Base-by-base conservation (phyloP, 257 asterid genomes). In the Misopates orontium region DNA sequence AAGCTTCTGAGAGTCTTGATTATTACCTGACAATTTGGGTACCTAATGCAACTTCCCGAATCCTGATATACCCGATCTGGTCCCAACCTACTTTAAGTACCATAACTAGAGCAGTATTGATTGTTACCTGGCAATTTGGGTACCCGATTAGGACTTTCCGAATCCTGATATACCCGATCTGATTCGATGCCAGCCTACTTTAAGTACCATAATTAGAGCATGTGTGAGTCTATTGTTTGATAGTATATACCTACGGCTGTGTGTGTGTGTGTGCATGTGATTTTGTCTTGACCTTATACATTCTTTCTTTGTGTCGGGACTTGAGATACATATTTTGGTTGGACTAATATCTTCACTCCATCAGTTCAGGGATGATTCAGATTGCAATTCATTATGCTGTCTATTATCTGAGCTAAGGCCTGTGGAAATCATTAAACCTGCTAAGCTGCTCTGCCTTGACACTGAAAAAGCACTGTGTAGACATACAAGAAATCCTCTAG, bases 321-420 rank as follows among this genome's bases (percentile, higher is more conserved):
- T 13, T 63, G 31, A 41, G 64, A 53, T 54, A 16, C 11, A 55
- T 41, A 6, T 56, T 12, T 66, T 24, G 16, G 60, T 68, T 52
- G 45, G 65, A 58, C 74, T 75, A 73, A 17, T 66, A 51, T 56
- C 68, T 52, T 76, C 60, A 70, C 51, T 66, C 75, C 66, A 74
- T 42, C 95, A 93, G 99, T 90, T 93, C 79, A 80, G 74, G 76
- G 99, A 93, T 73, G 97, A 93, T 82, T 84, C 90, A 59, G 99
- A 90, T 49, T 93, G 99, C 87, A 86, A 88, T 75, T 69, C 87
- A 51, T 81, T 93, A 75, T 76, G 92, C 82, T 86, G 89, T 78
- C 80, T 93, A 69, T 80, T 93, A 71, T 80, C 96, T 73, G 99
- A 90, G 80, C 80, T 93, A 62, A 85, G 99, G 72, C 99, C 99